Evolutionary conservation across 2,329 filamentous ascomycete genomes (phyloP).

Genomic region (Fusarium sp.): DNA sequence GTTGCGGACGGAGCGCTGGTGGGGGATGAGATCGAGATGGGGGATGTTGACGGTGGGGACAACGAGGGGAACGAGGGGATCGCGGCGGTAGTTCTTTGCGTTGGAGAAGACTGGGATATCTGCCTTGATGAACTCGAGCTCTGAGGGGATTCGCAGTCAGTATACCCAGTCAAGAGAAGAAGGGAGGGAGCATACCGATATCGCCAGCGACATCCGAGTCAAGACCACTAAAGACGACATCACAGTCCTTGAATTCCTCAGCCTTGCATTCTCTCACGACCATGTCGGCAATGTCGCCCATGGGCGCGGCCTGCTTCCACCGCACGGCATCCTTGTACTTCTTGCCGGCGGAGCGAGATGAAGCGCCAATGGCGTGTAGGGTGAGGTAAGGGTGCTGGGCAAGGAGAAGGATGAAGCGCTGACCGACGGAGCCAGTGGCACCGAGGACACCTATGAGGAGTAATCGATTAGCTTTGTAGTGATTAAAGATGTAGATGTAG

Average conservation of each 20-base stretch:
- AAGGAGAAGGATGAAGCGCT: conserved; percentile 93
- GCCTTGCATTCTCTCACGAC: conserved; percentile 87
- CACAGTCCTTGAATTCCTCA: conserved; percentile 85
- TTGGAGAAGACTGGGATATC: conserved; percentile 96
- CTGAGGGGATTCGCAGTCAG: conserved; percentile 54
- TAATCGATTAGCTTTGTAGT: conserved; percentile 12
- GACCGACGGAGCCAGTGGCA: conserved; percentile 92
- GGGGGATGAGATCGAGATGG: conserved; percentile 87
- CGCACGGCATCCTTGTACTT: conserved; percentile 92
- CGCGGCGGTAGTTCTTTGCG: conserved; percentile 94
- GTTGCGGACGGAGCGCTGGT: conserved; percentile 78
- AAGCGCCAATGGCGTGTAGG: conserved; percentile 89
- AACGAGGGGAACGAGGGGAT: conserved; percentile 89
- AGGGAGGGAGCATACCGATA: conserved; percentile 70
- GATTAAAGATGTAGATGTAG: background rate
- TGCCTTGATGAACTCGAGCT: conserved; percentile 89
- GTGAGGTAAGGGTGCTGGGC: conserved; percentile 86
- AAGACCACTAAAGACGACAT: conserved; percentile 91
- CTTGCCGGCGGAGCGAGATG: conserved; percentile 88
- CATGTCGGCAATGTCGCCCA: conserved; percentile 81
- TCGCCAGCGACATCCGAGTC: conserved; percentile 94
- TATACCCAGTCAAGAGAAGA: background rate
- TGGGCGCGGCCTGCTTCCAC: conserved; percentile 92
- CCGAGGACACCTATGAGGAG: conserved; percentile 74
- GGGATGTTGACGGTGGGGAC: conserved; percentile 93